Percentiles rank a stretch among this genome's conserved stretches.
Conservation (phyloP, 306 rosid species). For the Elaeagnus macrophylla region DNA sequence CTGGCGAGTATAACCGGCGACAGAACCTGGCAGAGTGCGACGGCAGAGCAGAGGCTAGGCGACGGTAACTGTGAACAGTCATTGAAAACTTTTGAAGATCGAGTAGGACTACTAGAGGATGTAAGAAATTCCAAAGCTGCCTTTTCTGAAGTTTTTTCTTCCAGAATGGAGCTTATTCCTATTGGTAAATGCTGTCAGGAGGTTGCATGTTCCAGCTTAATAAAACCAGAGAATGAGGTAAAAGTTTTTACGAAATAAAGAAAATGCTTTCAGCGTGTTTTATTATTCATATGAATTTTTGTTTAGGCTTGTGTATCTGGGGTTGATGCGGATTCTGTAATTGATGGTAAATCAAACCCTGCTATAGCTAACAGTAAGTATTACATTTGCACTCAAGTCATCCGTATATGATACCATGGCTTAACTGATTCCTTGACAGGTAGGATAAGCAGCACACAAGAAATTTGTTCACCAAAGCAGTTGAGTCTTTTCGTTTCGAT, state of each 20-base stretch:
- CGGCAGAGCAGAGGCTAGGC: too few relatives aligned
- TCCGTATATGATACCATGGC: neutral
- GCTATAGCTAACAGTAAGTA: slow-evolving; percentile 23
- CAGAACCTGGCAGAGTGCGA: too few relatives aligned
- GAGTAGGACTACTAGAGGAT: slow-evolving; percentile 14
- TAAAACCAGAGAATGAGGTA: slow-evolving; percentile 26
- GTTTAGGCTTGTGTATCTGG: slow-evolving; percentile 25
- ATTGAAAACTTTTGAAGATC: slow-evolving; percentile 8
- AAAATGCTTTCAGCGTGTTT: too few relatives aligned
- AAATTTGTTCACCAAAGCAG: slow-evolving; percentile 1
- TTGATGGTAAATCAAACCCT: slow-evolving; percentile 9
- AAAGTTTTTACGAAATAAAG: neutral
- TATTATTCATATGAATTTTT: slow-evolving; percentile 2
- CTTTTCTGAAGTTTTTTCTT: slow-evolving; percentile 12
- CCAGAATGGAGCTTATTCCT: slow-evolving; percentile 1
- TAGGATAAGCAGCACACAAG: slow-evolving; percentile 2
- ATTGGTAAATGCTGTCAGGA: slow-evolving; percentile 17
- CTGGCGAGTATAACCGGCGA: too few relatives aligned
- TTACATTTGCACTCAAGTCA: neutral
- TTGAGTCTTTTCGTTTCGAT: neutral
- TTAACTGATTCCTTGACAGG: slow-evolving; percentile 5
- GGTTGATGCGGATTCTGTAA: slow-evolving; percentile 8
- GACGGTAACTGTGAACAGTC: slow-evolving; percentile 10
- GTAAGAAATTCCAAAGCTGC: slow-evolving; percentile 9
- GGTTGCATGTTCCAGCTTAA: slow-evolving; percentile 9